phyloP scores from a whole-genome alignment of 2,329 filamentous ascomycete species.

The Cladosporium sp. region DNA sequence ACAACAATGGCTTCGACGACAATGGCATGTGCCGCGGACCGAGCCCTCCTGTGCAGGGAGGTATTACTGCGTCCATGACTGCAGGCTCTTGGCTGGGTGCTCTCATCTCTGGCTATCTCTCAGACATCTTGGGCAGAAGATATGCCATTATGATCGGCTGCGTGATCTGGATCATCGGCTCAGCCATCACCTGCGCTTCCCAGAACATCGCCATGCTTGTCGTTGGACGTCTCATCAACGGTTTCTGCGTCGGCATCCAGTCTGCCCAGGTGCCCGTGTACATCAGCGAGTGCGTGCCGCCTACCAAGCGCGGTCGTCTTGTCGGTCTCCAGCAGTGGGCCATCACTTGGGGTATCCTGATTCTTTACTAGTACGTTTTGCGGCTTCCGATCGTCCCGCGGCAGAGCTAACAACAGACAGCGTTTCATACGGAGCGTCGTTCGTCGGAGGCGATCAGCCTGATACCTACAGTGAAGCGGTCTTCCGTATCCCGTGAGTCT shows the following conservation, averaged over 20 bases:
- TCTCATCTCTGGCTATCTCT: constrained; percentile 53
- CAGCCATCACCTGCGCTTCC: constrained; percentile 57
- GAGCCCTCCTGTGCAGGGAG: constrained; percentile 54
- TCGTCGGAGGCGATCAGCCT: constrained; percentile 44
- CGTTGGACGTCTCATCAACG: constrained; percentile 64
- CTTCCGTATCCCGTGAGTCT: constrained; percentile 50
- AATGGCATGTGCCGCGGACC: constrained; percentile 48
- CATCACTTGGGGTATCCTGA: constrained; percentile 61
- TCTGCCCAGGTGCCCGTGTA: constrained; percentile 63
- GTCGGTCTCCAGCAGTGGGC: constrained; percentile 70
- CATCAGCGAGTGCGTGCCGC: constrained; percentile 59
- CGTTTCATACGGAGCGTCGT: constrained; percentile 61
- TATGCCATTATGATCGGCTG: constrained; percentile 50
- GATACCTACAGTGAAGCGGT: constrained; percentile 26
- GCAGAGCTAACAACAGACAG: not conserved
- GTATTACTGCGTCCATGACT: constrained; percentile 67
- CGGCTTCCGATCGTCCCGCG: too few relatives aligned
- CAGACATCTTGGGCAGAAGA: constrained; percentile 53
- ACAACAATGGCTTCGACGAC: constrained; percentile 46
- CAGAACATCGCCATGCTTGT: constrained; percentile 66
- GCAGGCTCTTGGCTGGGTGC: constrained; percentile 65
- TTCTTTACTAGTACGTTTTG: constrained; percentile 54
- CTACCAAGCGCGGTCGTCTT: constrained; percentile 56
- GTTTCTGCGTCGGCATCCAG: constrained; percentile 67
- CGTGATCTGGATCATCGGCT: constrained; percentile 46